Evolutionary conservation across 352 stramenopile genomes (phyloP), one percentile per base, ranked within the genome.

Genomic region (Globisporangium recalcitrans): DNA sequence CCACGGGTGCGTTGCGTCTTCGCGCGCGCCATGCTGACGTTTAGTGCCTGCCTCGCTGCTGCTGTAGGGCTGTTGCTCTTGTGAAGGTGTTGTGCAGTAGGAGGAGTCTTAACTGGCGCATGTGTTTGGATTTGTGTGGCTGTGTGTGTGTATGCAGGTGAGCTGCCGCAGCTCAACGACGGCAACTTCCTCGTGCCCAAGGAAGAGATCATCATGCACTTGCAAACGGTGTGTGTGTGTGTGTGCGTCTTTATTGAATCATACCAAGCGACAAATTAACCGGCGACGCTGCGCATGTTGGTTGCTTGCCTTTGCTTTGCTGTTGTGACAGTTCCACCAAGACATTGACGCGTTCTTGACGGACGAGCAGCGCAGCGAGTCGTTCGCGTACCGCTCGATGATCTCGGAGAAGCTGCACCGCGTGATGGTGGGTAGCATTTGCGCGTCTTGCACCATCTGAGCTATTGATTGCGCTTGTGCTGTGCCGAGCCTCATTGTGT

Each of bases 161-260:
- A 90, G 67, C 65, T 95, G 52, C 86, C 86, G 34, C 86, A 95
- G 68, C 73, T 95, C 24, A 91, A 77, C 54, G 86, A 95, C 61
- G 86, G 86, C 60, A 91, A 95, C 68, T 95, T 92, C 57, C 72
- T 95, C 40, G 69, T 95, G 61, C 81, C 82, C 8, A 91, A 88
- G 60, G 78, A 90, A 27, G 74, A 92, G 62, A 93, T 95, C 52
- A 82, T 93, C 57, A 82, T 92, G 78, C 86, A 95, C 62, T 47
- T 95, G 56, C 86, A 95, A 67, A 93, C 86, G 55, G 81, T 89
- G 13, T 6, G 26, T 38, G 21, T 46, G 44, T 19, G 4, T 29
- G 22, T 64, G 19, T 21, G 8, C 26, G 1, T 51, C 11, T 42
- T 47, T 52, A 16, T 19, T 13, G 27, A 14, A n/a, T n/a, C n/a